Evolutionary conservation across 225 moss, liverwort and hornwort genomes (phyloP).

Genomic region (Rhytidiadelphus loreus): DNA sequence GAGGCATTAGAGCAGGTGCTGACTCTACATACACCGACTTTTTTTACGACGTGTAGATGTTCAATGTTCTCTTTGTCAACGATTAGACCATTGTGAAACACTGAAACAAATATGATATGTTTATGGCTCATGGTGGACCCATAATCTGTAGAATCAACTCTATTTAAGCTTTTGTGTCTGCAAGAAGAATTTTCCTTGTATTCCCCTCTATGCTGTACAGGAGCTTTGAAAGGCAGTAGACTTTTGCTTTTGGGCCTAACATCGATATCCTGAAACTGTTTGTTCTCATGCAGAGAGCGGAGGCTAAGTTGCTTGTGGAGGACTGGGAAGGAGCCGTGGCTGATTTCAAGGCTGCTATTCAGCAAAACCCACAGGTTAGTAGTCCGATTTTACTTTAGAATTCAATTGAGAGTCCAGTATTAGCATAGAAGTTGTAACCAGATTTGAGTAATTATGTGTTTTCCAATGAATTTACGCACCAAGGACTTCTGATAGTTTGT

Average conservation of each 20-base stretch:
- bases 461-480: background rate
- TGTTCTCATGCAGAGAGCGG: constrained; percentile 40
- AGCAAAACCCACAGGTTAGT: constrained; percentile 64
- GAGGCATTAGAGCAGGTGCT: constrained; percentile 69
- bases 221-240: background rate
- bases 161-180: background rate
- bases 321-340: constrained; percentile 88
- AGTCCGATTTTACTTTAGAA: background rate
- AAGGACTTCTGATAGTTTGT: background rate
- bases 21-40: background rate
- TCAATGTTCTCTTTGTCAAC: background rate
- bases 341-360: constrained; percentile 72
- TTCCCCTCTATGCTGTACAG: background rate
- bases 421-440: background rate
- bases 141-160: background rate
- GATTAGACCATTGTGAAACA: background rate
- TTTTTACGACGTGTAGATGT: background rate
- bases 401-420: background rate
- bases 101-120: background rate
- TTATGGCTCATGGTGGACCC: background rate
- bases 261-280: background rate
- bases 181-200: background rate
- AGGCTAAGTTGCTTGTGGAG: constrained; percentile 74
- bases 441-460: background rate
- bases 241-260: background rate